phyloP scores from a whole-genome alignment of 1,284 basidiomycete species.

The Paramarasmius palmivorus region DNA sequence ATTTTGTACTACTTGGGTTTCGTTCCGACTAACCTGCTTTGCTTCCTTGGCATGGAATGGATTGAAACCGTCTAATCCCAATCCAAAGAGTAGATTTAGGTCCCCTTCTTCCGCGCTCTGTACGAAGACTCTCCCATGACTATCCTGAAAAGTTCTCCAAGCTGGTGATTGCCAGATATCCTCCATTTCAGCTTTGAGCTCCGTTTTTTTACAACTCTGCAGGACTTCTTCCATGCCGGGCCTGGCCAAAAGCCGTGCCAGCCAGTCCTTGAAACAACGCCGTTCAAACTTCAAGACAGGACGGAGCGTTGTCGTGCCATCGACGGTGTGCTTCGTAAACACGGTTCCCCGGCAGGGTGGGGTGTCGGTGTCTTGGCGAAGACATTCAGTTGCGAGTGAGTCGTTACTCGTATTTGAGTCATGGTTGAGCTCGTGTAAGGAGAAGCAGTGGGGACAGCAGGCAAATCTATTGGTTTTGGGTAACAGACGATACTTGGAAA shows the following conservation, averaged over 20 bases:
- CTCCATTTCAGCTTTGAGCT: not conserved
- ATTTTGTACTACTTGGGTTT: not conserved
- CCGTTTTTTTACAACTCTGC: not conserved
- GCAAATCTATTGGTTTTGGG: not conserved
- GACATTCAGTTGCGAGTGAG: not conserved
- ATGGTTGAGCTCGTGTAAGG: not conserved
- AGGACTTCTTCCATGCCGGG: not conserved
- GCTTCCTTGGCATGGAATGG: constrained; percentile 4
- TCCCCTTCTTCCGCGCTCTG: not conserved
- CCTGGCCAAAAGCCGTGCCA: not conserved
- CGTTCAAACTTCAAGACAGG: not conserved
- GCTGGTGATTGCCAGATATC: constrained; percentile 6
- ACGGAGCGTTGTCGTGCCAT: not conserved
- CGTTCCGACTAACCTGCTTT: constrained; percentile 3
- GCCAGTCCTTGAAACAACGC: not conserved
- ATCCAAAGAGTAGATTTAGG: constrained; percentile 8
- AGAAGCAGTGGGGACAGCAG: not conserved
- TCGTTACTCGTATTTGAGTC: not conserved
- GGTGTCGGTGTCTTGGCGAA: no score
- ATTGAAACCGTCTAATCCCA: constrained; percentile 16
- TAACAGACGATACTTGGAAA: not conserved
- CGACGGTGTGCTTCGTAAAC: not conserved
- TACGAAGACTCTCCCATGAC: constrained; percentile 1
- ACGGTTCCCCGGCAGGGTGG: not conserved
- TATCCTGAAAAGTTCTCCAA: constrained; percentile 1